Evolutionary conservation across 345 rosid species (phyloP).

Genomic region (Pugionium cornutum): DNA sequence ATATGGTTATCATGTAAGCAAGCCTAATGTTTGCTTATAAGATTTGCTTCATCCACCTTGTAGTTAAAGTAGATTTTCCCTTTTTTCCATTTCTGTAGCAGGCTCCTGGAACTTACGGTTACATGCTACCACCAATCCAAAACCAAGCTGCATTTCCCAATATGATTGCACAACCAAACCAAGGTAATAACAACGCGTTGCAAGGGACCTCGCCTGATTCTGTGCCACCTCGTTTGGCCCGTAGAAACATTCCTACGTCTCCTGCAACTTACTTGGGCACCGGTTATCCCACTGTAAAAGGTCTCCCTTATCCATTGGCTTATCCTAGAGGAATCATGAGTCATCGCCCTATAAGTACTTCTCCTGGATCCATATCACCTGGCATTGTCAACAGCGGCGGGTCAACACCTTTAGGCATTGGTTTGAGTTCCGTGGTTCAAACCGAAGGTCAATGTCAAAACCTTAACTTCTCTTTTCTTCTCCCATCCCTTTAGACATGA

Average conservation of each 20-base stretch:
- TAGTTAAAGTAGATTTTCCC: neutral
- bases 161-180: slow-evolving; percentile 70
- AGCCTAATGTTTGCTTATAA: slow-evolving; percentile 1
- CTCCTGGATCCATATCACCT: slow-evolving; percentile 63
- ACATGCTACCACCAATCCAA: slow-evolving; percentile 92
- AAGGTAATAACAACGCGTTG: slow-evolving; percentile 54
- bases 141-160: slow-evolving; percentile 72
- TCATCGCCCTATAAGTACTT: slow-evolving; percentile 61
- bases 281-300: slow-evolving; percentile 65
- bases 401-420: slow-evolving; percentile 57
- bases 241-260: slow-evolving; percentile 75
- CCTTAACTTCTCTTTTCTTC: neutral
- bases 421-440: slow-evolving; percentile 74
- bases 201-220: slow-evolving; percentile 68
- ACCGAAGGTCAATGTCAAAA: slow-evolving; percentile 67
- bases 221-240: slow-evolving; percentile 60
- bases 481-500: slow-evolving; percentile 10
- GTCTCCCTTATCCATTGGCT: slow-evolving; percentile 72
- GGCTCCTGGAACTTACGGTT: slow-evolving; percentile 93
- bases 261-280: slow-evolving; percentile 78
- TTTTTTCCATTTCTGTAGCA: slow-evolving; percentile 39
- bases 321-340: slow-evolving; percentile 77
- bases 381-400: slow-evolving; percentile 51
- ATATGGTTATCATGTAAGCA: slow-evolving; percentile 85
- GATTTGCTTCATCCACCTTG: no score